Percentiles rank a stretch among this genome's conserved stretches.
Conservation (phyloP, 768 basidiomycete species). For the Lenzites betulinus region DNA sequence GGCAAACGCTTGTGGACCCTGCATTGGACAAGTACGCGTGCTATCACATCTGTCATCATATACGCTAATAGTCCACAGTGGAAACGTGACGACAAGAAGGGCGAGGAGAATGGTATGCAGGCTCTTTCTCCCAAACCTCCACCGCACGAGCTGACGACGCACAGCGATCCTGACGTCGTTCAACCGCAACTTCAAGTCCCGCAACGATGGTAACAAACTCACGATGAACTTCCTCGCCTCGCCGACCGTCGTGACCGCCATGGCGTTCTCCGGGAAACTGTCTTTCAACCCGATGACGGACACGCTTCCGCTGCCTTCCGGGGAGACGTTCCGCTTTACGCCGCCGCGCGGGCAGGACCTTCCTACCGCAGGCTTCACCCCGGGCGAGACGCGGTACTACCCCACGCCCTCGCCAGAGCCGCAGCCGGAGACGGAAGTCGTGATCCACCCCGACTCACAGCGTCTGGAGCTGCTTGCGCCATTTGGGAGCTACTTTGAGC, state of each 20-base stretch:
- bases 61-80: constrained; percentile 49
- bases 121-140: not conserved
- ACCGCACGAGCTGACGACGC: not conserved
- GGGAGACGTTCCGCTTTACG: constrained; percentile 78
- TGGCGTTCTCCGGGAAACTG: constrained; percentile 93
- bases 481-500: constrained; percentile 76
- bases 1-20: constrained; percentile 98
- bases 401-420: constrained; percentile 76
- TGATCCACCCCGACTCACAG: constrained; percentile 77
- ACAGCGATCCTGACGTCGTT: constrained; percentile 95
- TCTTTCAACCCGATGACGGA: constrained; percentile 94
- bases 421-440: constrained; percentile 71
- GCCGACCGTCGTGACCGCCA: constrained; percentile 95
- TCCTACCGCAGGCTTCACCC: constrained; percentile 79
- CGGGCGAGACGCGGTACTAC: constrained; percentile 73
- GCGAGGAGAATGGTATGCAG: constrained; percentile 83
- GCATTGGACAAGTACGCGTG: constrained; percentile 67
- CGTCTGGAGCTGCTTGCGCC: constrained; percentile 87
- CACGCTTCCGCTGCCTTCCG: constrained; percentile 62
- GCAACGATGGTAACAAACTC: constrained; percentile 92
- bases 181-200: constrained; percentile 91
- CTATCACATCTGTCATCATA: no score
- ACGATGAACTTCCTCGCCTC: constrained; percentile 99
- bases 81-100: constrained; percentile 88
- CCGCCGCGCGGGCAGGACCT: constrained; percentile 86